Percentiles rank a stretch among this genome's conserved stretches.
phyloP scores from a whole-genome alignment of 352 stramenopile species.

The Pseudoperonospora humuli region DNA sequence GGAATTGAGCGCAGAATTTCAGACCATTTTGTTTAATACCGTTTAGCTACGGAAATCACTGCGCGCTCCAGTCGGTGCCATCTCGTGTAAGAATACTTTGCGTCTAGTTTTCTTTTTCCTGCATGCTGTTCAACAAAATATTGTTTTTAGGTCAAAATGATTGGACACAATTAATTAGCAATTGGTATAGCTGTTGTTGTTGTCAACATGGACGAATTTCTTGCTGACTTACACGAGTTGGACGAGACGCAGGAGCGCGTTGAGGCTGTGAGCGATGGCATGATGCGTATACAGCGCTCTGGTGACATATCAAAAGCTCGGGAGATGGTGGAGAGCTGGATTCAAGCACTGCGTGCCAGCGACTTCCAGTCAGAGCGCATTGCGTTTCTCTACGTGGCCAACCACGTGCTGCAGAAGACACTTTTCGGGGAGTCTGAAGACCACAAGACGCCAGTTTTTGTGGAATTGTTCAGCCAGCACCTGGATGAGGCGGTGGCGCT shows the following conservation, averaged over 20 bases:
- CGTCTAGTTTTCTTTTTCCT: no score
- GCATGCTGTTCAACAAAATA: no score
- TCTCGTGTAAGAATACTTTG: no score
- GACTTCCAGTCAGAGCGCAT: slow-evolving; percentile 78
- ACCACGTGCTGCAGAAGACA: slow-evolving; percentile 78
- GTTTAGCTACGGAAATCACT: no score
- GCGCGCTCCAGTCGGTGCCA: no score
- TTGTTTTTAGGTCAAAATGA: no score
- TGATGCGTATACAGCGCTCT: slow-evolving; percentile 43
- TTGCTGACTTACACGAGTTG: slow-evolving; percentile 63
- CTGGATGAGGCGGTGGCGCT: slow-evolving; percentile 71
- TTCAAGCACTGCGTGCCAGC: slow-evolving; percentile 50
- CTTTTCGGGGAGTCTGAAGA: slow-evolving; percentile 25
- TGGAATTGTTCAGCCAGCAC: slow-evolving; percentile 30
- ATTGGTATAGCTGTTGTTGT: no score
- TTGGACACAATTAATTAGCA: no score
- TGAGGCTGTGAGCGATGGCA: slow-evolving; percentile 67
- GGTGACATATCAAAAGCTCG: slow-evolving; percentile 19
- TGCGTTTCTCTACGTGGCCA: slow-evolving; percentile 77
- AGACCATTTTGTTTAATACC: no score
- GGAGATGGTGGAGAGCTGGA: slow-evolving; percentile 63
- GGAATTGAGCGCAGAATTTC: no score
- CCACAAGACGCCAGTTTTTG: slow-evolving; percentile 16
- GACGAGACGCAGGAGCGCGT: slow-evolving; percentile 82
- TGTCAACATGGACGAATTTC: slow-evolving; percentile 81